These are phyloP conservation scores for Phytophthora podocarpi DNA, from an alignment of 352 stramenopile species.

Conservation along the genomic window DNA sequence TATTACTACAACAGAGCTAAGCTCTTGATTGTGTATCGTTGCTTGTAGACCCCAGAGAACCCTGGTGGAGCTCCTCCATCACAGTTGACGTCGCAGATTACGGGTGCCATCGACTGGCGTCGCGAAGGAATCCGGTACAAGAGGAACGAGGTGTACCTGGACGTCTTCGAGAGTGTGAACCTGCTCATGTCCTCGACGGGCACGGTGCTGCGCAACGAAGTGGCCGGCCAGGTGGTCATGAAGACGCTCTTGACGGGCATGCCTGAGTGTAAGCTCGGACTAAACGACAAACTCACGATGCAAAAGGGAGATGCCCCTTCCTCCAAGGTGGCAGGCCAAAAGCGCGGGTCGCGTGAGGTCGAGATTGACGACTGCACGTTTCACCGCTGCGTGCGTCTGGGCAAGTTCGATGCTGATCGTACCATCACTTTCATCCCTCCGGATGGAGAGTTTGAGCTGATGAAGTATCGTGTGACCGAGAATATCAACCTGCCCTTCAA, in stretches of 20 bases:
- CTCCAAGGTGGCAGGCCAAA: constrained; percentile 69
- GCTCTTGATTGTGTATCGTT: constrained; percentile 16
- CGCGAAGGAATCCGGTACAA: constrained; percentile 98
- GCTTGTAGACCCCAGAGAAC: constrained; percentile 89
- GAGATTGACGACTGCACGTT: constrained; percentile 99
- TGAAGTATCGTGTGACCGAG: constrained; percentile 97
- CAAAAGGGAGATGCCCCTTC: constrained; percentile 87
- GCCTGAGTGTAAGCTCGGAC: constrained; percentile 98
- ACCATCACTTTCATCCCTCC: constrained; percentile 98
- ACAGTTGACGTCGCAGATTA: constrained; percentile 85
- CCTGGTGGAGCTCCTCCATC: constrained; percentile 91
- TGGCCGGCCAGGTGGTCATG: constrained; percentile 97
- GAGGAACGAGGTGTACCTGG: constrained; percentile 98
- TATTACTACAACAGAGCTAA: not conserved
- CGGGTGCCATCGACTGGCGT: constrained; percentile 90
- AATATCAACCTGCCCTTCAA: constrained; percentile 99
- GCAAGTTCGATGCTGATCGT: constrained; percentile 97
- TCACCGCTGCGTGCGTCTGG: constrained; percentile 96
- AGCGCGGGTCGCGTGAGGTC: constrained; percentile 76
- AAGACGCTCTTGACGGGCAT: constrained; percentile 98
- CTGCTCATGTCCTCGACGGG: constrained; percentile 95
- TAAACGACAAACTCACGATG: constrained; percentile 99
- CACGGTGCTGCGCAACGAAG: constrained; percentile 95
- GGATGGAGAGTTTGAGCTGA: constrained; percentile 99
- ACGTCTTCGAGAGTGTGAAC: constrained; percentile 98